phyloP scores from a whole-genome alignment of 352 stramenopile genomes.

The Phytophthora syringae region DNA sequence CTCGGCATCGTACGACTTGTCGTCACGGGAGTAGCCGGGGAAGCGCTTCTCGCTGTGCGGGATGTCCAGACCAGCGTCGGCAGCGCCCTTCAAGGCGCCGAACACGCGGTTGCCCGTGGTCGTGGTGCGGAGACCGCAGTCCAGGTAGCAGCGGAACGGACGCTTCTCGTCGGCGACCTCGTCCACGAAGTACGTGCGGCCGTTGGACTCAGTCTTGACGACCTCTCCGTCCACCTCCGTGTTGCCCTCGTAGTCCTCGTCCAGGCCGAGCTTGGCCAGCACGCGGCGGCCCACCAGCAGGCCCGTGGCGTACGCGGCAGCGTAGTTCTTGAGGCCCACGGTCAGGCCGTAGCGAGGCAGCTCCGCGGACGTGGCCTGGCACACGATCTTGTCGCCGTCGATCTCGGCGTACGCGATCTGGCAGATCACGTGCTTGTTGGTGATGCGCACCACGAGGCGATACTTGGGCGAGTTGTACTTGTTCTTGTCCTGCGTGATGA shows the following conservation, averaged over 20 bases:
- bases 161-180: constrained; percentile 98
- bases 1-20: constrained; percentile 99
- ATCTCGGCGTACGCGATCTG: constrained; percentile 99
- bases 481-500: constrained; percentile 99
- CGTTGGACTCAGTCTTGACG: constrained; percentile 94
- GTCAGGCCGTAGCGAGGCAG: constrained; percentile 96
- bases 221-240: constrained; percentile 96
- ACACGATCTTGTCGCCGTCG: constrained; percentile 97
- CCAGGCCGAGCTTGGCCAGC: constrained; percentile 98
- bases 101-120: constrained; percentile 99
- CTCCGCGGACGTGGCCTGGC: constrained; percentile 95
- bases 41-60: constrained; percentile 99
- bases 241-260: constrained; percentile 98
- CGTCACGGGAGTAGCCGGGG: constrained; percentile 98
- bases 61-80: constrained; percentile 98
- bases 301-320: constrained; percentile 98
- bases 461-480: constrained; percentile 99
- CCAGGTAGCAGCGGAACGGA: constrained; percentile 97
- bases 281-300: constrained; percentile 95
- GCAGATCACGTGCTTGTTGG: constrained; percentile 97
- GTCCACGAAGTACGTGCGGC: constrained; percentile 99
- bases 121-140: constrained; percentile 97
- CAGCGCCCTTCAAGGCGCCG: constrained; percentile 98
- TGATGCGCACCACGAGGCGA: constrained; percentile 95
- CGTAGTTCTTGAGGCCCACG: constrained; percentile 99